A percentile compares a stretch with the other conserved stretches of the same genome.
These are phyloP conservation scores for Mycena sp. DNA, from an alignment of 1,284 basidiomycete genomes.

Conservation along the genomic window DNA sequence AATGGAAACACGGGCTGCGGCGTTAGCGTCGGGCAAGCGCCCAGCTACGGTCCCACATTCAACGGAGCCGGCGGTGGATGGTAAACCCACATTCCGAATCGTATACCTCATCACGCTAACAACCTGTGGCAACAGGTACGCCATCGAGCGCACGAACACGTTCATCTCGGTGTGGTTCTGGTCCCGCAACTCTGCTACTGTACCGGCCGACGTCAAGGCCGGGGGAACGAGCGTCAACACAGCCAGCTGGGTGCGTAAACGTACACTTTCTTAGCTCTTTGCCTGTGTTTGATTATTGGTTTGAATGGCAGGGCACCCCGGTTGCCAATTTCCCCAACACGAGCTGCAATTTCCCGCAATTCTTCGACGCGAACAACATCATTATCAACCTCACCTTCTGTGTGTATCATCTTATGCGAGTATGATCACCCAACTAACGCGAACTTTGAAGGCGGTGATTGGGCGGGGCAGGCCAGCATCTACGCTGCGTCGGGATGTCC, in stretches of 20 bases:
- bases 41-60: conserved; percentile 66
- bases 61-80: conserved; percentile 67
- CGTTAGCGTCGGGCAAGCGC: conserved; percentile 54
- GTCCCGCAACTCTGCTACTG: conserved; percentile 51
- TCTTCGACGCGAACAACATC: conserved; percentile 56
- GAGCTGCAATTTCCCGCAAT: conserved; percentile 49
- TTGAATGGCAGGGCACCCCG: conserved; percentile 47
- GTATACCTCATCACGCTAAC: no score
- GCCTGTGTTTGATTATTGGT: background rate
- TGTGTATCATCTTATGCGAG: conserved; percentile 29
- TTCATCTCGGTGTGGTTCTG: conserved; percentile 71
- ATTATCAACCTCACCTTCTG: conserved; percentile 57
- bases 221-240: conserved; percentile 52
- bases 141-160: conserved; percentile 51
- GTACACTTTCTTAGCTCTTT: background rate
- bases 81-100: no score
- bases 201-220: conserved; percentile 56
- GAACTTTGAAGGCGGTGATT: conserved; percentile 19
- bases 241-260: conserved; percentile 51
- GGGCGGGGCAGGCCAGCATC: conserved; percentile 17
- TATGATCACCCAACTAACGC: background rate
- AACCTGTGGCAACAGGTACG: conserved; percentile 52
- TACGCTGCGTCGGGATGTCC: conserved; percentile 24
- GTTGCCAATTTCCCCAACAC: conserved; percentile 54
- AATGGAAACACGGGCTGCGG: conserved; percentile 74